Evolutionary conservation across 257 asterid species (phyloP), one percentile per base, ranked within the genome.

Genomic region (Solanum boliviense): DNA sequence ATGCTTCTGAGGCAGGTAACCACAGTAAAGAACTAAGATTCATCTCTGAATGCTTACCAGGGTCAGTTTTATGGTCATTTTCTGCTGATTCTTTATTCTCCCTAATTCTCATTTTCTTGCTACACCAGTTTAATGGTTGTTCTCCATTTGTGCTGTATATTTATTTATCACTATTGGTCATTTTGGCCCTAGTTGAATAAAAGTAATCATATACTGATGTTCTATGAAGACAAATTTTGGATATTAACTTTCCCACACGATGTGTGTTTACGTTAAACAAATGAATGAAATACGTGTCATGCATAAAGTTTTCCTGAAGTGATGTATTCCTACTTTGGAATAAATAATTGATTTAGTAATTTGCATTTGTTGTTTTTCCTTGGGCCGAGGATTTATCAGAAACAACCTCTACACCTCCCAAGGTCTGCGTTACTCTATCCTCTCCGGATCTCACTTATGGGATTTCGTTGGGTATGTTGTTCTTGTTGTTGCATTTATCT

Each of bases 1-100:
- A 93, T 97, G 98, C 99, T 95, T 90, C 94, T 95, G 93, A 93
- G 93, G 92, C 96, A 95, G 9, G 96, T 95, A 68, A 97, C 99
- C 21, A 87, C 95, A 6, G 95, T 95, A 34, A 95, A 93, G 95
- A 92, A 92, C 91, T 97, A 88, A 92, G 88, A 75, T 85, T 85
- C 41, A 18, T 38, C 56, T 46, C n/a, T 82, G 41, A 58, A 25
- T 39, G 56, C 0, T 65, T 2, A 60, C 44, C 32, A 25, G 67
- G 25, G 23, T 39, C 82, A 31, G 9, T 7, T 67, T 85, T 71
- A 67, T 85, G 29, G 13, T 85, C 79, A 68, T 29, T 25, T 32
- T 9, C 38, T 9, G 87, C 65, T 38, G 81, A 85, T 67, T 85
- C 31, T 58, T 84, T 38, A 18, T 83, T 46, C 46, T 21, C 48